These are phyloP conservation scores for Chlamydomonas sp. DNA, from an alignment of 139 green algal genomes.

Conservation along the genomic window DNA sequence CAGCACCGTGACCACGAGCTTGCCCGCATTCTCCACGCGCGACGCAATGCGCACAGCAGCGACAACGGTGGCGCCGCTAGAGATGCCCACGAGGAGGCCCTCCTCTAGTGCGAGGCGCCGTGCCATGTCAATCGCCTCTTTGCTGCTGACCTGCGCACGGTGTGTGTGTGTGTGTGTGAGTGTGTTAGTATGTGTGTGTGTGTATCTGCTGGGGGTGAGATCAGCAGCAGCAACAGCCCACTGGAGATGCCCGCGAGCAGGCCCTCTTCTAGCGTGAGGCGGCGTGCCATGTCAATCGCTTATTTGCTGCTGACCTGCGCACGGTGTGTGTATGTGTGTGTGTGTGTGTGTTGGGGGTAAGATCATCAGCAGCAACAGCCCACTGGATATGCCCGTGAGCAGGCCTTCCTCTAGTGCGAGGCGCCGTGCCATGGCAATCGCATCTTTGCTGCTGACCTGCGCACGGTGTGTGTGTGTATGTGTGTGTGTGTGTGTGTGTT, in stretches of 20 bases:
- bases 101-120: constrained; percentile 78
- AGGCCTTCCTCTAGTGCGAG: not conserved
- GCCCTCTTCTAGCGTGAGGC: constrained; percentile 87
- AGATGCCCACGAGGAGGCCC: constrained; percentile 54
- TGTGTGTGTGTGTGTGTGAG: constrained; percentile 12
- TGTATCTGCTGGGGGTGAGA: not conserved
- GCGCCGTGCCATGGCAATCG: not conserved
- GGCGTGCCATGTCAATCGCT: constrained; percentile 78
- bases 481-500: not conserved
- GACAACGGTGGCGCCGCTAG: constrained; percentile 80
- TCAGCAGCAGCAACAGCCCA: too few species aligned
- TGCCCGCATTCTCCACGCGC: constrained; percentile 86
- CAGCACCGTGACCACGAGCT: constrained; percentile 85
- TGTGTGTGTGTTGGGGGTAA: not conserved
- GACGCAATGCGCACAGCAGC: constrained; percentile 50
- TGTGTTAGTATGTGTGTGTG: not conserved
- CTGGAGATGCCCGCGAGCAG: constrained; percentile 70
- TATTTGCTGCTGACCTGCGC: constrained; percentile 66
- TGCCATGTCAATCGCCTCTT: constrained; percentile 81
- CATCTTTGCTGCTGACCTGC: too few species aligned
- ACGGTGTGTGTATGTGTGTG: not conserved
- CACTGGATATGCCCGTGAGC: too few species aligned
- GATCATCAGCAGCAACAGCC: too few species aligned
- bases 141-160: constrained; percentile 44
- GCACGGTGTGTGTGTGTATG: not conserved